These are phyloP conservation scores for Acer campestre DNA, from an alignment of 345 rosid genomes.

Conservation along the genomic window DNA sequence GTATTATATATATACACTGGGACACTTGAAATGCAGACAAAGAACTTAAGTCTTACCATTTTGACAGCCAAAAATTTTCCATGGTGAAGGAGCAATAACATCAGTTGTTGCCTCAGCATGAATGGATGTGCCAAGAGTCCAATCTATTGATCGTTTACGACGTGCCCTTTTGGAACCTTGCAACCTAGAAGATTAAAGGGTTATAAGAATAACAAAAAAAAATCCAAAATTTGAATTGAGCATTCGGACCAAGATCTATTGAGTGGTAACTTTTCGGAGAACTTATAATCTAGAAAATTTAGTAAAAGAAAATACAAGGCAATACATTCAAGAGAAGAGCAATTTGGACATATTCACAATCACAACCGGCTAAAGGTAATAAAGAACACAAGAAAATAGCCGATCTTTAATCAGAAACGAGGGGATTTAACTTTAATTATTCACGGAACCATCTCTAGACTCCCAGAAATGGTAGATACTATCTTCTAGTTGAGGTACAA, in stretches of 20 bases:
- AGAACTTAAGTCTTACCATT: slow-evolving; percentile 54
- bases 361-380: not conserved
- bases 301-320: not conserved
- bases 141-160: slow-evolving; percentile 51
- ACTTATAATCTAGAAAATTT: not conserved
- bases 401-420: not conserved
- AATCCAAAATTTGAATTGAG: too few species aligned
- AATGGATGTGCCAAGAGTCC: slow-evolving; percentile 48
- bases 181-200: slow-evolving; percentile 22
- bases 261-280: not conserved
- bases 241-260: not conserved
- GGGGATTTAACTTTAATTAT: not conserved
- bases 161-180: slow-evolving; percentile 45
- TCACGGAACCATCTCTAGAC: not conserved
- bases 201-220: not conserved
- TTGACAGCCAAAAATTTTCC: slow-evolving; percentile 96
- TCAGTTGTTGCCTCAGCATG: slow-evolving; percentile 63
- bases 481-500: not conserved
- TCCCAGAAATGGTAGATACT: not conserved
- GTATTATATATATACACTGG: slow-evolving; percentile 4
- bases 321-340: not conserved
- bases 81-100: slow-evolving; percentile 87
- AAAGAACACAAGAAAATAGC: not conserved
- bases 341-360: not conserved
- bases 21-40: not conserved